These are phyloP conservation scores for Quercus mongolica DNA, from an alignment of 306 rosid species.

Conservation along the genomic window DNA sequence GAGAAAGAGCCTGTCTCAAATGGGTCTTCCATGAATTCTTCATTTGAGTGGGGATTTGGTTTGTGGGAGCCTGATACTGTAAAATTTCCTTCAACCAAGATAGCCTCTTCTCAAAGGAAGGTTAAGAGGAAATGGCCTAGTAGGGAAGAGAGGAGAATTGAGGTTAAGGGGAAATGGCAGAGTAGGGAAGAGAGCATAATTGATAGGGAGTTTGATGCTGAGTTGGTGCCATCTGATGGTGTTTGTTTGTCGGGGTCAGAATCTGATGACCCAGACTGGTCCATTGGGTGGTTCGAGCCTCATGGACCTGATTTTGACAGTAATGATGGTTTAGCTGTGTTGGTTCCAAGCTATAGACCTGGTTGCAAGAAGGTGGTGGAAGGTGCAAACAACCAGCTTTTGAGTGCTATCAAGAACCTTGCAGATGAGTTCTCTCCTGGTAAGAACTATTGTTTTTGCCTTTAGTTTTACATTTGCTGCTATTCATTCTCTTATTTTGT, in stretches of 20 bases:
- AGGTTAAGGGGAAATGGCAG: constrained; percentile 60
- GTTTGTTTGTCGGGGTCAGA: constrained; percentile 67
- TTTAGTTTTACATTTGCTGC: not conserved
- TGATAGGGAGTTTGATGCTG: constrained; percentile 75
- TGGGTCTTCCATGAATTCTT: constrained; percentile 47
- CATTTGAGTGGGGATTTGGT: constrained; percentile 53
- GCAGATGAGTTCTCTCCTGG: constrained; percentile 71
- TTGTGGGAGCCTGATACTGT: constrained; percentile 53
- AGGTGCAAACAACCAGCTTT: constrained; percentile 53
- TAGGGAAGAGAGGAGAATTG: constrained; percentile 69
- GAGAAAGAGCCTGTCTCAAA: constrained; percentile 58
- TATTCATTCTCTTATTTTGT: not conserved
- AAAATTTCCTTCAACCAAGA: constrained; percentile 49
- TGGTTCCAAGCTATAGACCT: constrained; percentile 81
- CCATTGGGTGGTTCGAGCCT: constrained; percentile 94
- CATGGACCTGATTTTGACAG: constrained; percentile 73
- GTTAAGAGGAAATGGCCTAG: constrained; percentile 63
- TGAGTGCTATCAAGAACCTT: constrained; percentile 70
- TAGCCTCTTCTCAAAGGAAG: constrained; percentile 50
- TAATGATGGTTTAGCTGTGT: constrained; percentile 73
- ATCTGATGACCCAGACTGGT: constrained; percentile 83
- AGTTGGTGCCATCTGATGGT: constrained; percentile 81
- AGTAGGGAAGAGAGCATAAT: constrained; percentile 68
- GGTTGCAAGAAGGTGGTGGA: constrained; percentile 65
- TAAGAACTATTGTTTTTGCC: constrained; percentile 22